Conservation (phyloP, 2,329 filamentous ascomycete species). For the Ophiocordyceps robertsii region DNA sequence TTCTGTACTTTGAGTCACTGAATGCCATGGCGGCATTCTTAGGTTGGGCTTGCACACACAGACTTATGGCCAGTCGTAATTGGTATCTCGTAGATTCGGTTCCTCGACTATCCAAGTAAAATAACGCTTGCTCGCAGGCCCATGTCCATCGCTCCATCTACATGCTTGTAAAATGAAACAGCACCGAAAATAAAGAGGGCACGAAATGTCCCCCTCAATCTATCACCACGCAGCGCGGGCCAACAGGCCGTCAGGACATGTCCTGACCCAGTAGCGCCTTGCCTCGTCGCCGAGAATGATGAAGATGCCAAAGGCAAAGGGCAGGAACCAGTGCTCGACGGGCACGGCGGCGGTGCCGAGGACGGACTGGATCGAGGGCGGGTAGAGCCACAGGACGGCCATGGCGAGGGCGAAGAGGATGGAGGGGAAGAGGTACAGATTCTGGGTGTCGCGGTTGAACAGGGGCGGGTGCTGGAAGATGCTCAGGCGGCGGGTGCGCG, state of each 20-base stretch:
- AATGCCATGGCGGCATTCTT: no score
- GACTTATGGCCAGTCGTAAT: no score
- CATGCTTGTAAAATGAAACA: not conserved
- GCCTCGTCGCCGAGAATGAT: constrained; percentile 53
- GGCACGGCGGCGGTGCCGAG: constrained; percentile 51
- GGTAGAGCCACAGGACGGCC: constrained; percentile 58
- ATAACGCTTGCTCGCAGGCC: no score
- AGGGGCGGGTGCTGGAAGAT: constrained; percentile 61
- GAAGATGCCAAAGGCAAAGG: constrained; percentile 50
- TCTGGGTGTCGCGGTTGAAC: constrained; percentile 51
- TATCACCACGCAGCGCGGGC: constrained; percentile 44
- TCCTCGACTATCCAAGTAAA: no score
- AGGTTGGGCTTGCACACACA: no score
- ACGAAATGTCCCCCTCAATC: not conserved
- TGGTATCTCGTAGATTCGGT: no score
- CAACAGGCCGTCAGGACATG: constrained; percentile 40
- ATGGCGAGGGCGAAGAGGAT: constrained; percentile 57
- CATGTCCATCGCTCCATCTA: no score
- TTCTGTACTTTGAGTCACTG: no score
- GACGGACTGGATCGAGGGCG: constrained; percentile 47
- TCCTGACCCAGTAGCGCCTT: constrained; percentile 49
- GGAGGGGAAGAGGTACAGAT: constrained; percentile 55
- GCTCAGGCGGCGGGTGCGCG: constrained; percentile 50
- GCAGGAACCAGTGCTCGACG: constrained; percentile 64
- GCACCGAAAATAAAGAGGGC: not conserved